phyloP scores from a whole-genome alignment of 441 rosid species.

The Gossypium trilobum region DNA sequence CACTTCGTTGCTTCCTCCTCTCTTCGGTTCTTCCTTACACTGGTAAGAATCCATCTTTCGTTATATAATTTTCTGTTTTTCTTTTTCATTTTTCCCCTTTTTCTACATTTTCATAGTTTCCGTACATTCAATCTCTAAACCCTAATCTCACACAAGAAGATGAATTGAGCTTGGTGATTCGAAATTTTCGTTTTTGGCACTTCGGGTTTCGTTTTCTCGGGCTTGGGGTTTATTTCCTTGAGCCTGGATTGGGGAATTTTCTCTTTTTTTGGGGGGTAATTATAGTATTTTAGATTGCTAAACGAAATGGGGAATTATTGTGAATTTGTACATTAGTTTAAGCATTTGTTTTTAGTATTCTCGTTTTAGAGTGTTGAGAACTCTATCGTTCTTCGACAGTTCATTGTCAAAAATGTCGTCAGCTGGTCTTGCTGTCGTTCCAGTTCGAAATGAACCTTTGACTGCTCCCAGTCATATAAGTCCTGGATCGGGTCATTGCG shows the following conservation, averaged over 20 bases:
- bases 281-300: background rate
- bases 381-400: background rate
- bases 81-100: background rate
- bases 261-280: background rate
- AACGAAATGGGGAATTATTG: background rate
- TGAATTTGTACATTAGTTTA: constrained; percentile 9
- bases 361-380: constrained; percentile 2
- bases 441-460: constrained; percentile 31
- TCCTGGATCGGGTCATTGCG: constrained; percentile 14
- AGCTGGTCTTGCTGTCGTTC: constrained; percentile 44
- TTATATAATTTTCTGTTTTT: background rate
- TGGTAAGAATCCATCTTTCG: constrained; percentile 22
- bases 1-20: constrained; percentile 9
- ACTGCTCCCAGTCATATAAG: constrained; percentile 23
- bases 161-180: background rate
- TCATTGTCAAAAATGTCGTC: constrained; percentile 34
- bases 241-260: background rate
- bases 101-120: background rate
- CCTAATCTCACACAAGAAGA: background rate
- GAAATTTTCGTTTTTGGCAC: background rate
- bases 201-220: background rate
- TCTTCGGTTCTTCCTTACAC: constrained; percentile 21
- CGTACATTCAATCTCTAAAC: background rate
- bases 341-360: background rate
- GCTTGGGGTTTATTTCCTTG: background rate